Evolutionary conservation across 371 early-diverging fungal species (phyloP), one percentile per base, ranked within the genome.

Genomic region (Mortierella sp.): DNA sequence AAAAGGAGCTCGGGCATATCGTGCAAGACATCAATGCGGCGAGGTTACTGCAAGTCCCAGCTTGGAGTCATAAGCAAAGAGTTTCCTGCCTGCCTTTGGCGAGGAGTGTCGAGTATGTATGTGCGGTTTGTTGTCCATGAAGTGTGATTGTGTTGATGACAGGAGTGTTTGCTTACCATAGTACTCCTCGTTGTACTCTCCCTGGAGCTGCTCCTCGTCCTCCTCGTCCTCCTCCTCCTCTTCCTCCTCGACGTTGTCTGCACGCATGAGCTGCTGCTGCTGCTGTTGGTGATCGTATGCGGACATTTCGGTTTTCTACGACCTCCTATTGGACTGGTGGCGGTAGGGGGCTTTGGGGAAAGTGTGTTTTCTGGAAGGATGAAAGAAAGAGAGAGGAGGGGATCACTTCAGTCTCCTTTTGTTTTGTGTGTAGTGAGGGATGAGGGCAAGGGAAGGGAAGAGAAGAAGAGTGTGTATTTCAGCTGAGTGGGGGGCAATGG

Each of bases 201-300:
- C 79, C 50, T 76, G 76, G 9, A 76, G 68, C 40, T 70, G 76
- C 69, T 79, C 79, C 22, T 75, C 74, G 0, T 84, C 83, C 39
- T 82, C 81, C 24, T 80, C 80, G 4, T 81, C 82, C 34, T 79
- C 79, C 29, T 79, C 79, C 7, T 79, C 71, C 52, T 79, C 79
- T 10, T 79, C 80, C 14, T 79, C 75, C 47, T 71, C 69, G 31
- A 72, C 72, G 29, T 69, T 67, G 52, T 71, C 63, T 39, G 55
- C 74, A 26, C 75, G 68, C 41, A 71, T 58, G 31, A 75, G 79
- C 29, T 79, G 79, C 39, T 78, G 79, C 53, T 72, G 79, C 40
- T 77, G 69, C 55, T 80, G 80, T 44, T 76, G 73, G 44, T 73
- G 76, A 64, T 73, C 76, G 76, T 76, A 69, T 37, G 73, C 65